Conservation (phyloP, 306 rosid species). For the Rosa lucieae region DNA sequence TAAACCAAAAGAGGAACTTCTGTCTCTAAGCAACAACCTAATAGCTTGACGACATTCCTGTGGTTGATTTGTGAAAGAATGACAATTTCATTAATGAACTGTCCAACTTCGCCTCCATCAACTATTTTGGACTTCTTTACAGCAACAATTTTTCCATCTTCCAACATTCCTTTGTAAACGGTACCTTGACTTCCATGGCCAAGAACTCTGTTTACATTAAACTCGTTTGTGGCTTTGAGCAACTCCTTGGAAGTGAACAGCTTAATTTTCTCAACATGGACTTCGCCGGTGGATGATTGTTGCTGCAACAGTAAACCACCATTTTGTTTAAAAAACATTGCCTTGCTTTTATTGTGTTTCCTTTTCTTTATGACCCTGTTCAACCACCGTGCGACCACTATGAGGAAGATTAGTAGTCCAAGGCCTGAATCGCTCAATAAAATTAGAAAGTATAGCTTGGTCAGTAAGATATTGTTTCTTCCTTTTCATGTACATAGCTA, state of each 20-base stretch:
- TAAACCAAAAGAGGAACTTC: neutral
- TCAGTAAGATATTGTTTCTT: neutral
- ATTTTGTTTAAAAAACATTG: neutral
- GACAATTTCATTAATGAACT: neutral
- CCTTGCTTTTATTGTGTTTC: neutral
- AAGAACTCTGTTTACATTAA: slow-evolving; percentile 7
- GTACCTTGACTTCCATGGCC: slow-evolving; percentile 25
- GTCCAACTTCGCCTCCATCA: neutral
- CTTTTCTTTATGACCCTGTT: neutral
- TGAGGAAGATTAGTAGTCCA: neutral
- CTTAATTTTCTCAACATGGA: neutral
- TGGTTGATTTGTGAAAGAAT: neutral
- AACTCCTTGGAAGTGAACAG: slow-evolving; percentile 1
- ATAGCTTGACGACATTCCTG: neutral
- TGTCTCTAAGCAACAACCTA: neutral
- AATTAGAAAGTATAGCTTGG: neutral
- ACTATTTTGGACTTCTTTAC: slow-evolving; percentile 14
- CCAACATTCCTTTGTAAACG: neutral
- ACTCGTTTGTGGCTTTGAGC: slow-evolving; percentile 6
- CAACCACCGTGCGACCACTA: neutral
- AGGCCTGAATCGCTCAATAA: neutral
- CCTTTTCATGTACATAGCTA: too few relatives aligned
- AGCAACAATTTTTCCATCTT: slow-evolving; percentile 16
- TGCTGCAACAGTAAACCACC: neutral
- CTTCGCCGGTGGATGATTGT: neutral